Conservation (phyloP, 352 stramenopile species). For the Globisporangium nodosum region DNA sequence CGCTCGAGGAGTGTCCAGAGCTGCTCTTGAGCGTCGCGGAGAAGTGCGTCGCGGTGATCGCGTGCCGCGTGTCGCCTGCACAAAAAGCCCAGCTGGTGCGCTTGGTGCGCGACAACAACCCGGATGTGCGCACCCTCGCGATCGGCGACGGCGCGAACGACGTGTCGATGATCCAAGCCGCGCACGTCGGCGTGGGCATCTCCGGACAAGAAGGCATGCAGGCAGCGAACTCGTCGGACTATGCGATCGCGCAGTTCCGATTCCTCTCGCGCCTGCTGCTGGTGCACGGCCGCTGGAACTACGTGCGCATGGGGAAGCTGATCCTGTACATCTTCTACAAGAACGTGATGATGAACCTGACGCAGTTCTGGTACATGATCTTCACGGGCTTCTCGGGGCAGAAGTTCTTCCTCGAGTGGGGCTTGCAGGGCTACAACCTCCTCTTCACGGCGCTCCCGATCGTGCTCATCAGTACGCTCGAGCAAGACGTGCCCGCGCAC, state of each 20-base stretch:
- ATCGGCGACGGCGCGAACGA: conserved; percentile 96
- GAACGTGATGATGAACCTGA: conserved; percentile 94
- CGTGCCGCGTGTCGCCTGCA: conserved; percentile 89
- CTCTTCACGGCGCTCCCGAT: conserved; percentile 85
- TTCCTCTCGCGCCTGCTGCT: conserved; percentile 89
- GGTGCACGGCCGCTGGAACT: conserved; percentile 93
- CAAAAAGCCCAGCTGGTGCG: conserved; percentile 93
- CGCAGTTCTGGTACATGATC: conserved; percentile 94
- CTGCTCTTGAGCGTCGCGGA: conserved; percentile 71
- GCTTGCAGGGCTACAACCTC: conserved; percentile 86
- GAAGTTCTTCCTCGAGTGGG: conserved; percentile 86
- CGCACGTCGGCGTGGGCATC: conserved; percentile 92
- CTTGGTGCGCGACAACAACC: conserved; percentile 89
- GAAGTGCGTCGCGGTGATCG: conserved; percentile 89
- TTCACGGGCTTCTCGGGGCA: conserved; percentile 86
- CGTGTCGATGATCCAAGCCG: conserved; percentile 94
- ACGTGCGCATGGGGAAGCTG: conserved; percentile 90
- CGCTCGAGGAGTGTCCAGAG: conserved; percentile 66
- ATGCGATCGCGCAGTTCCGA: conserved; percentile 93
- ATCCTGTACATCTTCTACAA: conserved; percentile 96
- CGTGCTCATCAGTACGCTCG: conserved; percentile 75
- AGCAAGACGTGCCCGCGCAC: conserved; percentile 78
- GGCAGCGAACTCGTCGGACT: conserved; percentile 92
- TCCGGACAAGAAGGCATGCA: conserved; percentile 92
- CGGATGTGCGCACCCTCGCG: conserved; percentile 74